Percentiles rank a stretch among this genome's conserved stretches.
Conservation (phyloP, 148 eudicot genomes). For the Rhododendron simsii region DNA sequence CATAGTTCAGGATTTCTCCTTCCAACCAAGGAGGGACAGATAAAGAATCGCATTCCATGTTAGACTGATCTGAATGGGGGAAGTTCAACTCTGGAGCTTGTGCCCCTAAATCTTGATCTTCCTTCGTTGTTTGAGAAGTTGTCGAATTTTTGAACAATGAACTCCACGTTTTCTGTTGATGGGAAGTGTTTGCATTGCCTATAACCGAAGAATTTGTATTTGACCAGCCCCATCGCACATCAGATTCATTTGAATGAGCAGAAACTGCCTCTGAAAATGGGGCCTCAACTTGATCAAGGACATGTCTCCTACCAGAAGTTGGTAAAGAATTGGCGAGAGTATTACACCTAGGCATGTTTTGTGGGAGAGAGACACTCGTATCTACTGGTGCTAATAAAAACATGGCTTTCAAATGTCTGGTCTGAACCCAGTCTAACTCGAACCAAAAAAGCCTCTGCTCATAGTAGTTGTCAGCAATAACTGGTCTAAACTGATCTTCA, state of each 20-base stretch:
- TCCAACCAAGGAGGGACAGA: not conserved
- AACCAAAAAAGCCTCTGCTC: constrained; percentile 47
- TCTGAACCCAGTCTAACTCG: constrained; percentile 60
- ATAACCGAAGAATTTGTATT: constrained; percentile 14
- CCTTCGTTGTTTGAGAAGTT: not conserved
- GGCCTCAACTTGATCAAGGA: not conserved
- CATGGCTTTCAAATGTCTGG: constrained; percentile 34
- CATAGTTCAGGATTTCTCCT: constrained; percentile 6
- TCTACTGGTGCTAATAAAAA: constrained; percentile 37
- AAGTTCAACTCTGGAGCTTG: no score
- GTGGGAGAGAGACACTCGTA: constrained; percentile 19
- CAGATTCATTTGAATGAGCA: not conserved
- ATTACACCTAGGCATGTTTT: constrained; percentile 23
- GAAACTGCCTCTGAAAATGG: not conserved
- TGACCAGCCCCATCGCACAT: not conserved
- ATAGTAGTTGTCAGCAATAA: constrained; percentile 54
- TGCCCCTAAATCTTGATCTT: no score
- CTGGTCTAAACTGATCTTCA: constrained; percentile 54
- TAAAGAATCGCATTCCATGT: not conserved
- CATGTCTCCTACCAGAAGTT: constrained; percentile 3
- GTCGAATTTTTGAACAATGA: constrained; percentile 40
- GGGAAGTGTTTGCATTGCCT: constrained; percentile 6
- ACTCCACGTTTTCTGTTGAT: constrained; percentile 39
- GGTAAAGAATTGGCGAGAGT: constrained; percentile 12
- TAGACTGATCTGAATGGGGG: no score